Evolutionary conservation across 2,329 filamentous ascomycete genomes (phyloP).

Genomic region (Cladosporium sp.): DNA sequence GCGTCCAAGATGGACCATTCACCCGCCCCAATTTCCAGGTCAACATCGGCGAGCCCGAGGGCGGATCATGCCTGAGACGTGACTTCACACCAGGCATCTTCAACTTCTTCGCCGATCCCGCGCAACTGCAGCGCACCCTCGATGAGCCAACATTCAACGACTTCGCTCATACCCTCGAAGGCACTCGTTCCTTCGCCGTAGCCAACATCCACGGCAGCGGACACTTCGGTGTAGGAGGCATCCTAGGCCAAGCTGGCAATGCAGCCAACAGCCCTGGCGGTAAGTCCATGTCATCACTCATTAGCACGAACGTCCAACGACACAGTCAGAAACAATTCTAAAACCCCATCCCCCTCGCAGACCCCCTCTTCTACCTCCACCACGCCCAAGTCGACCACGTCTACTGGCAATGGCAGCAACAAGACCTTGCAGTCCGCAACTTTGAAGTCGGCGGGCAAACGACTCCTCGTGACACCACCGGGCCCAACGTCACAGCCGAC

Average conservation of each 20-base stretch:
- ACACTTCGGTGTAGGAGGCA: slow-evolving; percentile 22
- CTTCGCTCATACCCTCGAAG: slow-evolving; percentile 21
- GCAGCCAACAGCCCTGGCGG: slow-evolving; percentile 22
- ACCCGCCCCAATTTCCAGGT: slow-evolving; percentile 12
- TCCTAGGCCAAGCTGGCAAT: slow-evolving; percentile 16
- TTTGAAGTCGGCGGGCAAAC: slow-evolving; percentile 13
- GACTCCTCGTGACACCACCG: not conserved
- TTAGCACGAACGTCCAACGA: no score
- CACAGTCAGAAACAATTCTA: not conserved
- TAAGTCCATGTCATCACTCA: not conserved
- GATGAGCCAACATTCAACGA: slow-evolving; percentile 14
- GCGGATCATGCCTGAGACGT: slow-evolving; percentile 4
- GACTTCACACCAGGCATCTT: slow-evolving; percentile 1
- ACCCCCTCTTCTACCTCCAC: slow-evolving; percentile 28
- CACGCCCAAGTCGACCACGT: slow-evolving; percentile 24
- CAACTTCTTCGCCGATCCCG: slow-evolving; percentile 5
- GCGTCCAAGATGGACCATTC: slow-evolving; percentile 27
- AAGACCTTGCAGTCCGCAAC: slow-evolving; percentile 11
- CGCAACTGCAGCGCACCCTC: slow-evolving; percentile 17
- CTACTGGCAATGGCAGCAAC: slow-evolving; percentile 25
- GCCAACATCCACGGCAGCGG: slow-evolving; percentile 20
- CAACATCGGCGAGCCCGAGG: slow-evolving; percentile 8
- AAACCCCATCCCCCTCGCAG: not conserved
- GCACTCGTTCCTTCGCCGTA: not conserved
- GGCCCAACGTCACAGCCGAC: slow-evolving; percentile 5